phyloP scores from a whole-genome alignment of 2,329 filamentous ascomycete species.

The Fusarium algeriense region DNA sequence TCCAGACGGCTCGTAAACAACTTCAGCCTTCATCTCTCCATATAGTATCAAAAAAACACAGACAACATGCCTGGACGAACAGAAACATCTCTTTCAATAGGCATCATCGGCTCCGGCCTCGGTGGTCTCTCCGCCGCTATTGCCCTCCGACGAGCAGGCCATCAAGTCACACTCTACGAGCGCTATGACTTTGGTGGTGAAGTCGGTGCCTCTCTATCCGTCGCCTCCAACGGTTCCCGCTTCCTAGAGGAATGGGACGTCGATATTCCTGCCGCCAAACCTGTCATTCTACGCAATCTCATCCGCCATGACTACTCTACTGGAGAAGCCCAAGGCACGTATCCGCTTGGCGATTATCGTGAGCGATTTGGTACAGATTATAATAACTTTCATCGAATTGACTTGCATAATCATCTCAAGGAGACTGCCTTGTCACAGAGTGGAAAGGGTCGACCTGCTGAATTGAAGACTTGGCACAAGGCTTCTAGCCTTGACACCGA shows the following conservation, averaged over 20 bases:
- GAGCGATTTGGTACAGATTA: slow-evolving; percentile 21
- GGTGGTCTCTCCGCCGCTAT: slow-evolving; percentile 66
- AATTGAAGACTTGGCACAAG: slow-evolving; percentile 13
- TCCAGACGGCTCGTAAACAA: not conserved
- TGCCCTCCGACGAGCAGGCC: slow-evolving; percentile 64
- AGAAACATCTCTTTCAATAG: slow-evolving; percentile 17
- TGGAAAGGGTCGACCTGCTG: not conserved
- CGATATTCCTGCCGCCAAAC: slow-evolving; percentile 19
- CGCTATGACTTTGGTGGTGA: slow-evolving; percentile 71
- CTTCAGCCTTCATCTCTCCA: too few relatives aligned
- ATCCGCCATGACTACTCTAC: slow-evolving; percentile 25
- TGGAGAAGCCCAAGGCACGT: slow-evolving; percentile 6
- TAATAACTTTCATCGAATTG: slow-evolving; percentile 23
- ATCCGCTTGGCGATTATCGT: slow-evolving; percentile 21
- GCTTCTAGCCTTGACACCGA: slow-evolving; percentile 6
- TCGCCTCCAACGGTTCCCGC: slow-evolving; percentile 72
- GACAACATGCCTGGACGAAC: slow-evolving; percentile 14
- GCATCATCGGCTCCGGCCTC: slow-evolving; percentile 61
- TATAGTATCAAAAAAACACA: not conserved
- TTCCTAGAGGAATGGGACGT: slow-evolving; percentile 73
- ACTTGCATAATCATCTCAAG: slow-evolving; percentile 19
- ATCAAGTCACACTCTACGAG: slow-evolving; percentile 64
- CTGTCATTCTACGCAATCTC: slow-evolving; percentile 10
- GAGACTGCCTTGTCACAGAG: not conserved
- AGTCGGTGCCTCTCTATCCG: slow-evolving; percentile 71